A percentile compares a stretch with the other conserved stretches of the same genome.
phyloP scores from a whole-genome alignment of 805 yeast genomes.

The Schizosaccharomyces octosporus region DNA sequence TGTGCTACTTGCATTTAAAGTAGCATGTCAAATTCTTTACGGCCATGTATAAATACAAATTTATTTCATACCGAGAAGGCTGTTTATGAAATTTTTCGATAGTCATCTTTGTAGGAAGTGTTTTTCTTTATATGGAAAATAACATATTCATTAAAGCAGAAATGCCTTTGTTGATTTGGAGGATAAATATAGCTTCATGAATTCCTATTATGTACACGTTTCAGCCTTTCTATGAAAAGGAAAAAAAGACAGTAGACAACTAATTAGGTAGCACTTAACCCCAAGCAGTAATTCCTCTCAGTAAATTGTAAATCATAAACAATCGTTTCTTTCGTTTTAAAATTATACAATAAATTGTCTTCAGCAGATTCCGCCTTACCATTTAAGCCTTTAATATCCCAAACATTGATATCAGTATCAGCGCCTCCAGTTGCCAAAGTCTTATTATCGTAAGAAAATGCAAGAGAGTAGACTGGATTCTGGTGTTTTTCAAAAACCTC shows the following conservation, averaged over 20 bases:
- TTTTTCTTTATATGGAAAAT: too few relatives aligned
- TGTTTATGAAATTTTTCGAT: too few relatives aligned
- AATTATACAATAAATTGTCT: background rate
- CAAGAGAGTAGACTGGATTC: constrained; percentile 49
- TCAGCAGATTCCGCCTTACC: background rate
- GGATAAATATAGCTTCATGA: too few relatives aligned
- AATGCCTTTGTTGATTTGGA: too few relatives aligned
- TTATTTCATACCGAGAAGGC: too few relatives aligned
- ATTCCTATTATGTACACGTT: background rate
- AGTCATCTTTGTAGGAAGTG: too few relatives aligned
- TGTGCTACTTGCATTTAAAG: too few relatives aligned
- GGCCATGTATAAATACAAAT: too few relatives aligned
- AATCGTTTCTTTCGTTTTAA: constrained; percentile 74
- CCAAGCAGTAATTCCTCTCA: constrained; percentile 35
- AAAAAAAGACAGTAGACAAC: too few relatives aligned
- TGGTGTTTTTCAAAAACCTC: constrained; percentile 93
- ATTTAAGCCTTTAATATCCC: constrained; percentile 61
- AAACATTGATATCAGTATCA: constrained; percentile 67
- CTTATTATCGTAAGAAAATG: constrained; percentile 68
- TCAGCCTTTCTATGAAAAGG: background rate
- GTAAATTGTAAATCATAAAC: constrained; percentile 85
- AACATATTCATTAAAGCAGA: too few relatives aligned
- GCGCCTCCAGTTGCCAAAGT: constrained; percentile 79
- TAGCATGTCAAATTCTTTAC: too few relatives aligned
- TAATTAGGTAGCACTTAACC: background rate